Conservation (phyloP, 345 rosid genomes). For the Viola odorata region DNA sequence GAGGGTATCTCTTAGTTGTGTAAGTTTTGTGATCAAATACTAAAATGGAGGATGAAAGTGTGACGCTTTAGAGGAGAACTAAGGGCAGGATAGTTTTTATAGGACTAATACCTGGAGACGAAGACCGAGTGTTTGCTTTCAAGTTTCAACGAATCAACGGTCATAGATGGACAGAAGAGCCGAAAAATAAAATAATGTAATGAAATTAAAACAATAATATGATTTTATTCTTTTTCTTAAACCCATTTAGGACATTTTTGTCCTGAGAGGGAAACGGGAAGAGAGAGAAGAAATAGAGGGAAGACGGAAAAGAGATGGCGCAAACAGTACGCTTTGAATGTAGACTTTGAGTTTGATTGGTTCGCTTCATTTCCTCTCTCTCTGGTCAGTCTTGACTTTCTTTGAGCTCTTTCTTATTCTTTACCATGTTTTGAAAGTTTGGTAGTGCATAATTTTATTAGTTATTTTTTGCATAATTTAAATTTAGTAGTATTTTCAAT, state of each 20-base stretch:
- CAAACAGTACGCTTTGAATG: neutral
- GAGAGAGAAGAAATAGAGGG: no score
- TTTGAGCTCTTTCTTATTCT: neutral
- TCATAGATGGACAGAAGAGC: no score
- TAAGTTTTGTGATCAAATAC: neutral
- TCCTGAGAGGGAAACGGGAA: neutral
- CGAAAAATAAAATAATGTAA: neutral
- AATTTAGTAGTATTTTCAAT: no score
- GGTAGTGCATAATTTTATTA: no score
- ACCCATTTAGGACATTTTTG: neutral
- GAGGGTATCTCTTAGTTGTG: no score
- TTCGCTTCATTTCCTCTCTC: neutral
- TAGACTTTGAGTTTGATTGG: slow-evolving; percentile 5
- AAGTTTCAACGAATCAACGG: no score
- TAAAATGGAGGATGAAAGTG: neutral
- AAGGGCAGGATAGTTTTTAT: no score
- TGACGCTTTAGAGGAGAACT: no score
- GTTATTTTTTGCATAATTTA: no score
- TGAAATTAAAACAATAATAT: neutral
- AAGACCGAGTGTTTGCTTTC: no score
- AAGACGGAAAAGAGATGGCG: neutral
- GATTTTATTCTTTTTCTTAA: neutral
- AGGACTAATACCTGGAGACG: no score
- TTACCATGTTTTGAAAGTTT: neutral
- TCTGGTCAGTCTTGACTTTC: neutral